Percentiles rank a stretch among this genome's conserved stretches.
Evolutionary conservation across 2,329 filamentous ascomycete species (phyloP).

Genomic region (Sarocladium oryzae): DNA sequence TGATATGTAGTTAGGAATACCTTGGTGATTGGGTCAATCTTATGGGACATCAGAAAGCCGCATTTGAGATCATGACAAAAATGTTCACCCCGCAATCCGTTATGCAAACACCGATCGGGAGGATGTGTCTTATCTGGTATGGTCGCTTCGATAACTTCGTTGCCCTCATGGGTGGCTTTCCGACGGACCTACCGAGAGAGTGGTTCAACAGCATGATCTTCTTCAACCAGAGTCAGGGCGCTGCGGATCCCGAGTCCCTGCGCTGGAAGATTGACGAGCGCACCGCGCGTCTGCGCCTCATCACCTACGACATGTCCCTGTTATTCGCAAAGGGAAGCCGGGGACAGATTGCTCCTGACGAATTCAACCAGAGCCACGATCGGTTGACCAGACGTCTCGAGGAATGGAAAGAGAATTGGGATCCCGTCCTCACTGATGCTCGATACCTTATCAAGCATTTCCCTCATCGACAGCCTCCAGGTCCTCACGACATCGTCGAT

Average conservation of each 20-base stretch:
- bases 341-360: conserved; percentile 55
- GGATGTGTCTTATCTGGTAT: conserved; percentile 83
- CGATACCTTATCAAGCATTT: conserved; percentile 60
- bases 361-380: conserved; percentile 58
- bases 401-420: conserved; percentile 50
- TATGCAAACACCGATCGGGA: conserved; percentile 61
- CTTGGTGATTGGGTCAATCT: conserved; percentile 94
- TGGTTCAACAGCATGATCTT: conserved; percentile 67
- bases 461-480: conserved; percentile 42
- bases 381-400: conserved; percentile 40
- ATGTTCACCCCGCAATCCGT: conserved; percentile 73
- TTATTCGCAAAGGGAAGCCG: conserved; percentile 65
- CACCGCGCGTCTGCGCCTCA: conserved; percentile 59
- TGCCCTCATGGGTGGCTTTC: conserved; percentile 73
- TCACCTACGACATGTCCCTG: conserved; percentile 74
- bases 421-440: conserved; percentile 55
- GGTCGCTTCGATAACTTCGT: conserved; percentile 80
- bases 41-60: conserved; percentile 86
- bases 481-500: conserved; percentile 63
- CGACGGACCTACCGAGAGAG: conserved; percentile 64
- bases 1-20: conserved; percentile 60
- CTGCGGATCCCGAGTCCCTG: conserved; percentile 54
- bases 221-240: conserved; percentile 54
- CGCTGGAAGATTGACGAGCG: conserved; percentile 61
- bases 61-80: conserved; percentile 70